Evolutionary conservation across 495 filamentous ascomycete species (phyloP), one percentile per base, ranked within the genome.

Genomic region (Schizothecium vesticola): DNA sequence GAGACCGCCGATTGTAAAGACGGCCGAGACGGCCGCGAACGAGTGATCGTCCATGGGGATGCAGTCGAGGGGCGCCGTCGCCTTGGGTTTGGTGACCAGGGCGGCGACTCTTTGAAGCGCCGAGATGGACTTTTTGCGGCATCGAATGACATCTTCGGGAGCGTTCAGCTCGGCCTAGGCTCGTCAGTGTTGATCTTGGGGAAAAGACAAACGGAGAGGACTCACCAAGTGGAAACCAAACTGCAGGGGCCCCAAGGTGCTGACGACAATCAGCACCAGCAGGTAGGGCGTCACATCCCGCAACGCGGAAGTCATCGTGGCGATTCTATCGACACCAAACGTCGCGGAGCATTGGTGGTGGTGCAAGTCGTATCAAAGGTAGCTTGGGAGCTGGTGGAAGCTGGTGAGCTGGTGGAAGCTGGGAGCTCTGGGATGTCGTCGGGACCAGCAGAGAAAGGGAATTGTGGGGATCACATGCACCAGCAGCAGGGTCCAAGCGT

Each of bases 211-310:
- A 10, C 13, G 56, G 12, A 21, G 3, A 1, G n/a, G 57, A 61
- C 79, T 74, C 86, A 97, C 94, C 78, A 99, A 78, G 79, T 98
- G 96, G 76, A 90, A 97, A 23, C 96, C 95, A 72, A 97, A 98
- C 73, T 96, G 93, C 10, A 97, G 85, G 3, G 95, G 91, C 6
- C 93, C 94, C 19, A 96, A 74, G 5, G 90, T 91, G 61, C 84
- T 82, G 72, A 91, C 83, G 59, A 84, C 78, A 33, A 93, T 81
- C 56, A 91, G 77, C 70, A 88, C 82, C 71, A 89, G 70, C 63
- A 94, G 81, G 73, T 91, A 93, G 43, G 83, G 79, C 19, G 90
- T 91, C 56, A 85, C 78, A 65, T 84, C 81, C 29, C 72, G 71
- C 62, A 80, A 61, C 26, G 70, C 70, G 29, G 75, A 75, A 56